These are phyloP conservation scores for Leishmania aethiopica DNA, from an alignment of 208 protist species.

Conservation along the genomic window DNA sequence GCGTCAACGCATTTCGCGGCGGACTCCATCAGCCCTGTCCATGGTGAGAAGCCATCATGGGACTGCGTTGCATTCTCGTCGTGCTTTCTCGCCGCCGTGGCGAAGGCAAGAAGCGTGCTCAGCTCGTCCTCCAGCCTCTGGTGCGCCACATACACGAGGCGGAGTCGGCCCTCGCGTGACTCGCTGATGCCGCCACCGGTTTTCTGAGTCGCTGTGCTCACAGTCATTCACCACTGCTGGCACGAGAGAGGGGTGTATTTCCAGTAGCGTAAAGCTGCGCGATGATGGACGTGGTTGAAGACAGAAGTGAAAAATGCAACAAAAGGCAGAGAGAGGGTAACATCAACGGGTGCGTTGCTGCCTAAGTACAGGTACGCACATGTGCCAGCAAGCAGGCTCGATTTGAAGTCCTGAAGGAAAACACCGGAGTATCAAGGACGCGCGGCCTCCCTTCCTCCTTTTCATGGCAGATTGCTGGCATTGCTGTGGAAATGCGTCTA, in stretches of 20 bases:
- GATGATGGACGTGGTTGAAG: neutral
- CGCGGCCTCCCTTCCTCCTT: neutral
- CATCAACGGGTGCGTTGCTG: neutral
- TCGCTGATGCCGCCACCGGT: conserved; percentile 11
- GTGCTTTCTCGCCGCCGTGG: conserved; percentile 16
- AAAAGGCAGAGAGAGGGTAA: neutral
- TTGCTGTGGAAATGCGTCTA: neutral
- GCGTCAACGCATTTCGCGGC: conserved; percentile 31
- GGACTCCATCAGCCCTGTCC: conserved; percentile 32
- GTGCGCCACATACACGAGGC: conserved; percentile 34
- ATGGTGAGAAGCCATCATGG: conserved; percentile 40
- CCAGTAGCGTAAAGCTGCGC: neutral
- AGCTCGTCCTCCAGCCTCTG: conserved; percentile 42
- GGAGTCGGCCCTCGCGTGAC: conserved; percentile 12
- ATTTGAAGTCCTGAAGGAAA: neutral
- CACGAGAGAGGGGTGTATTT: neutral
- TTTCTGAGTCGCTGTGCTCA: neutral
- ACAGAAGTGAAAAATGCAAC: neutral
- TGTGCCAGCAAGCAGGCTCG: neutral
- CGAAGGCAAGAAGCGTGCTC: conserved; percentile 20
- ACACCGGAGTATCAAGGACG: neutral
- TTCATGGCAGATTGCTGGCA: neutral
- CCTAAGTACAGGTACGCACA: neutral
- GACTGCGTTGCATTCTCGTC: neutral
- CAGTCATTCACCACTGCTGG: conserved; percentile 1